phyloP scores from a whole-genome alignment of 2,329 filamentous ascomycete species.

The Nigrograna mackinnonii region DNA sequence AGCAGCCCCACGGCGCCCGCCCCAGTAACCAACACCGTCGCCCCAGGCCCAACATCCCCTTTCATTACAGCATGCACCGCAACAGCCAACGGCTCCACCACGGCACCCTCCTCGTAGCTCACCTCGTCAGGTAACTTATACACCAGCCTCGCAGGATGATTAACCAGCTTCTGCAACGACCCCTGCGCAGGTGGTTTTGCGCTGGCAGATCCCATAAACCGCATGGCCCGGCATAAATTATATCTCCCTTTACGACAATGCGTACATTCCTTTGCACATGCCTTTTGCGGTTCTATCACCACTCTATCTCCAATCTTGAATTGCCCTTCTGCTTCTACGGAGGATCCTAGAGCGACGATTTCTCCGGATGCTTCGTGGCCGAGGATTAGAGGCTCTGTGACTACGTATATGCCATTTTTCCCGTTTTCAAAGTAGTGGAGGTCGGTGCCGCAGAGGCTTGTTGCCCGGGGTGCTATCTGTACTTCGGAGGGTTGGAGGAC shows the following conservation, averaged over 20 bases:
- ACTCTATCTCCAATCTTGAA: constrained; percentile 85
- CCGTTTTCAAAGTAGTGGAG: neutral
- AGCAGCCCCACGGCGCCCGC: constrained; percentile 90
- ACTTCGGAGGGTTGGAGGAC: neutral
- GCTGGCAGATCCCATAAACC: constrained; percentile 67
- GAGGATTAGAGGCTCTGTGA: constrained; percentile 62
- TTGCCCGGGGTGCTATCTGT: neutral
- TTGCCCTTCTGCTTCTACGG: constrained; percentile 59
- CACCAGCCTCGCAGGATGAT: constrained; percentile 88
- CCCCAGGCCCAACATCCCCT: constrained; percentile 76
- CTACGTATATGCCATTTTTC: neutral
- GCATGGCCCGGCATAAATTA: constrained; percentile 84
- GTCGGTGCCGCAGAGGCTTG: neutral
- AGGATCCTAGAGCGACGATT: constrained; percentile 75
- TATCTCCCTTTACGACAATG: constrained; percentile 88
- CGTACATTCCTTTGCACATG: constrained; percentile 78
- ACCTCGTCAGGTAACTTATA: constrained; percentile 84
- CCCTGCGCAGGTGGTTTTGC: constrained; percentile 70
- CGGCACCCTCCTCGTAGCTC: constrained; percentile 83
- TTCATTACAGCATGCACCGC: constrained; percentile 84
- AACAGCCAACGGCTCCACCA: constrained; percentile 87
- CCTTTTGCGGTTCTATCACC: constrained; percentile 88
- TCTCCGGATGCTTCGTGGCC: constrained; percentile 90
- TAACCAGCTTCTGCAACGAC: constrained; percentile 84
- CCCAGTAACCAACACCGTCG: constrained; percentile 84